These are phyloP conservation scores for Xylariaceae sp. DNA, from an alignment of 2,329 filamentous ascomycete species.

Conservation along the genomic window DNA sequence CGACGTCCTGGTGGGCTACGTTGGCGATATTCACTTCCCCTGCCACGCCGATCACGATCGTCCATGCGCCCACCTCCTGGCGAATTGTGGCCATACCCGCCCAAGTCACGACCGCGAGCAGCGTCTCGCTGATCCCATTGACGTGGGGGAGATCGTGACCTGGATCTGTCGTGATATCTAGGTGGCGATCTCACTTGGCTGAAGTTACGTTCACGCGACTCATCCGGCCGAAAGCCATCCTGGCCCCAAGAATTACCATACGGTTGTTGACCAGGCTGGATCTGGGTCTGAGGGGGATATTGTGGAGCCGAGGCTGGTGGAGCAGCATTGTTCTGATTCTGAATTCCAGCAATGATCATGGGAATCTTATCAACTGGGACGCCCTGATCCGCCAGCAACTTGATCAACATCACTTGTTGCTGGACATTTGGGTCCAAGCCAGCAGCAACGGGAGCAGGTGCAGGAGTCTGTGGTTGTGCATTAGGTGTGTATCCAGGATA, in stretches of 20 bases:
- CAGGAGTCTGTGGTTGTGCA: constrained; percentile 17
- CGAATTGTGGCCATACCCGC: constrained; percentile 69
- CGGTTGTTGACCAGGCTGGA: constrained; percentile 40
- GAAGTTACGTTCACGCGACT: constrained; percentile 56
- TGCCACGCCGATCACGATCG: constrained; percentile 53
- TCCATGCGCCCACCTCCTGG: constrained; percentile 59
- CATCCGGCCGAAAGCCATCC: constrained; percentile 38
- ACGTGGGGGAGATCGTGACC: constrained; percentile 77
- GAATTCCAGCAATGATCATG: constrained; percentile 53
- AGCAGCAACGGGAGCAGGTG: constrained; percentile 34
- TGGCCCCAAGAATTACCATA: constrained; percentile 39
- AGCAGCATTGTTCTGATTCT: constrained; percentile 37
- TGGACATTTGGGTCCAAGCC: constrained; percentile 57
- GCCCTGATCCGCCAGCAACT: constrained; percentile 72
- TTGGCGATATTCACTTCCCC: constrained; percentile 75
- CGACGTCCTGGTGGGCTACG: constrained; percentile 75
- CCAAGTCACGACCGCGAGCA: constrained; percentile 64
- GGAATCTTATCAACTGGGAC: constrained; percentile 76
- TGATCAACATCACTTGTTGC: constrained; percentile 71
- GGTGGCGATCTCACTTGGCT: constrained; percentile 63
- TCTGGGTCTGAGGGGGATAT: constrained; percentile 32
- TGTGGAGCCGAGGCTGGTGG: constrained; percentile 24
- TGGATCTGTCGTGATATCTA: constrained; percentile 61
- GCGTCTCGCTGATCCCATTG: constrained; percentile 67
- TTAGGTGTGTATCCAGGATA: constrained; percentile 36